Evolutionary conservation across 768 basidiomycete species (phyloP).

Genomic region (Sarcomyxa edulis): DNA sequence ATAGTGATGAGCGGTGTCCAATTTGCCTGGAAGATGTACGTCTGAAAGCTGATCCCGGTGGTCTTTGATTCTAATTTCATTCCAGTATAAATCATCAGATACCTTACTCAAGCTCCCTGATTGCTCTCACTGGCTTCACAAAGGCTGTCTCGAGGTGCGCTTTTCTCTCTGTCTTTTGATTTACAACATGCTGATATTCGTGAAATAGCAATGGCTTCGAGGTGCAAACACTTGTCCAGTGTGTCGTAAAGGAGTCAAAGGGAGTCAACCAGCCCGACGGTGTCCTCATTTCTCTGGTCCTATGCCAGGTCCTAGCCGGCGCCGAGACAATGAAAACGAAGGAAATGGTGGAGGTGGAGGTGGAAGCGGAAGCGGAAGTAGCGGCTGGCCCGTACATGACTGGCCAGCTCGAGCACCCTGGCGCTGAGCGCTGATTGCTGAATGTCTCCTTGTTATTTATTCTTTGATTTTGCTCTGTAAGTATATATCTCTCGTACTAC

Average conservation of each 20-base stretch:
- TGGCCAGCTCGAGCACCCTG: too few relatives aligned
- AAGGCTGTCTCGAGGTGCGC: conserved; percentile 68
- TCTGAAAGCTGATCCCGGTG: conserved; percentile 9
- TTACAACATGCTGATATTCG: conserved; percentile 6
- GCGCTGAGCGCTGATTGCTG: too few relatives aligned
- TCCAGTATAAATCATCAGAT: conserved; percentile 61
- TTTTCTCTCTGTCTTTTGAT: conserved; percentile 1
- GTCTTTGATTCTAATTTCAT: conserved; percentile 4
- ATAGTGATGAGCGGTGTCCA: conserved; percentile 72
- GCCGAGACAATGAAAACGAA: too few relatives aligned
- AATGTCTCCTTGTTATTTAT: too few relatives aligned
- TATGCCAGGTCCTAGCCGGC: too few relatives aligned
- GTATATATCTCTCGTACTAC: too few relatives aligned
- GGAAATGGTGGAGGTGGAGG: too few relatives aligned
- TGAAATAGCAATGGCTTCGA: conserved; percentile 70
- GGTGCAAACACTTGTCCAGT: conserved; percentile 77
- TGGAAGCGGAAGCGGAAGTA: too few relatives aligned
- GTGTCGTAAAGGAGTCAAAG: conserved; percentile 58
- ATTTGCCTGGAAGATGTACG: conserved; percentile 83
- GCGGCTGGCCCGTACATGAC: too few relatives aligned
- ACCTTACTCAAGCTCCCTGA: conserved; percentile 58
- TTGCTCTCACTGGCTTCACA: conserved; percentile 80
- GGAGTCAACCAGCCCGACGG: too few relatives aligned
- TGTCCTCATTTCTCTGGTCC: too few relatives aligned
- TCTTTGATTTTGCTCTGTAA: too few relatives aligned